Conservation (phyloP, 2,329 filamentous ascomycete species). For the Colletotrichum sp. region DNA sequence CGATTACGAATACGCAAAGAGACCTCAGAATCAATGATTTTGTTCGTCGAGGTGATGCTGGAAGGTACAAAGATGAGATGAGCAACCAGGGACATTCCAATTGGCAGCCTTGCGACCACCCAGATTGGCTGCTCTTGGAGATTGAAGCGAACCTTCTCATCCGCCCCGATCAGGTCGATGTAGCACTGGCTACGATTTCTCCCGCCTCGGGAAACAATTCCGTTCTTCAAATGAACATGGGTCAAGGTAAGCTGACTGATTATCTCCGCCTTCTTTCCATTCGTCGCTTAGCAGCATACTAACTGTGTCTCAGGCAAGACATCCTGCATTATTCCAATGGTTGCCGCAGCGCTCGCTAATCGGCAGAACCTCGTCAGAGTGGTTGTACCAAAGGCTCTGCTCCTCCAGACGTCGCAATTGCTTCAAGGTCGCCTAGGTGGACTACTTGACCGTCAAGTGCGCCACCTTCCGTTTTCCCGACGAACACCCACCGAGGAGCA, state of each 20-base stretch:
- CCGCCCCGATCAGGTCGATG: slow-evolving; percentile 64
- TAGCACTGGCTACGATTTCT: slow-evolving; percentile 64
- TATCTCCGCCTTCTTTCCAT: not conserved
- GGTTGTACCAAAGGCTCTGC: slow-evolving; percentile 60
- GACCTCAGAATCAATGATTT: slow-evolving; percentile 45
- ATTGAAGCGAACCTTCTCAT: slow-evolving; percentile 70
- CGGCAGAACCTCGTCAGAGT: slow-evolving; percentile 53
- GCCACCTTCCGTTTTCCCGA: slow-evolving; percentile 64
- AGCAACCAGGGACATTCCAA: slow-evolving; percentile 56
- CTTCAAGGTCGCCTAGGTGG: slow-evolving; percentile 61
- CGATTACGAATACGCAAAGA: slow-evolving; percentile 50
- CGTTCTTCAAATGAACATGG: slow-evolving; percentile 72
- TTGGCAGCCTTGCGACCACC: slow-evolving; percentile 57
- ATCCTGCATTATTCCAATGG: slow-evolving; percentile 61
- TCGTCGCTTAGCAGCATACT: not conserved
- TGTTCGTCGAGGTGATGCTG: slow-evolving; percentile 25
- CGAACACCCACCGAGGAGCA: slow-evolving; percentile 40
- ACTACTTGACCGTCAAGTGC: slow-evolving; percentile 55
- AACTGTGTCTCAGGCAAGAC: slow-evolving; percentile 56
- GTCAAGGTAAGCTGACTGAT: slow-evolving; percentile 49
- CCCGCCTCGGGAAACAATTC: slow-evolving; percentile 59
- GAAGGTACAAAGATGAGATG: slow-evolving; percentile 45
- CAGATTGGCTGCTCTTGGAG: slow-evolving; percentile 72
- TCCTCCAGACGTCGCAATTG: slow-evolving; percentile 62
- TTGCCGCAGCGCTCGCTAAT: slow-evolving; percentile 49